Evolutionary conservation across 176 grass and related monocot species (phyloP).

Genomic region (Oryza glumipatula): DNA sequence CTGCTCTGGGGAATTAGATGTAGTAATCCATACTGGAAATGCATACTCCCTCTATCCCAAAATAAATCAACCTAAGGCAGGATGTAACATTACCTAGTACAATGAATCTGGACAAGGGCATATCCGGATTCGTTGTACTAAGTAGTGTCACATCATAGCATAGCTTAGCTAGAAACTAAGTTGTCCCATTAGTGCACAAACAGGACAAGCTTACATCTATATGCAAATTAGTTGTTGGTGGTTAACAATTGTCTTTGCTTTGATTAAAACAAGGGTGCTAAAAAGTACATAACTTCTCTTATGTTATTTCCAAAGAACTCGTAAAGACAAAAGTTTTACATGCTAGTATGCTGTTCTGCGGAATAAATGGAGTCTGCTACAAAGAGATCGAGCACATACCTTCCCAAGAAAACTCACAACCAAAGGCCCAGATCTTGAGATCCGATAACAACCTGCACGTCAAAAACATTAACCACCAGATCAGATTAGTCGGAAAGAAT

Average conservation of each 20-base stretch:
- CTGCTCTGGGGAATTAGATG: neutral
- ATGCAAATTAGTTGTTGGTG: constrained; percentile 20
- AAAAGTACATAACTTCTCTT: neutral
- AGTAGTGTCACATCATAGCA: no score
- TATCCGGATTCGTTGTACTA: no score
- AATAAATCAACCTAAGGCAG: no score
- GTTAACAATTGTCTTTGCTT: constrained; percentile 28
- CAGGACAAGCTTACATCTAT: neutral
- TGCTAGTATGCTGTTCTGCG: neutral
- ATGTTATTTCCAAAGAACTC: neutral
- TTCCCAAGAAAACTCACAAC: constrained; percentile 83
- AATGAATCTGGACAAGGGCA: no score
- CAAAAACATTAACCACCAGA: constrained; percentile 27
- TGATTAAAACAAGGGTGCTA: neutral
- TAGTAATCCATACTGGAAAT: neutral
- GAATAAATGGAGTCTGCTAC: neutral
- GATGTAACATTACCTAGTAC: no score
- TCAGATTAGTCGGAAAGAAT: neutral
- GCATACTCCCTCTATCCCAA: neutral
- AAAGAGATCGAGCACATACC: constrained; percentile 56
- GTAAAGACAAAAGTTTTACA: constrained; percentile 19
- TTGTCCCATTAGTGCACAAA: neutral
- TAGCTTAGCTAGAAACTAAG: neutral
- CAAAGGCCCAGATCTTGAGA: constrained; percentile 61
- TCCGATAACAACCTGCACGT: constrained; percentile 71